Evolutionary conservation across 176 grass and related monocot genomes (phyloP).

Genomic region (Lolium perenne): DNA sequence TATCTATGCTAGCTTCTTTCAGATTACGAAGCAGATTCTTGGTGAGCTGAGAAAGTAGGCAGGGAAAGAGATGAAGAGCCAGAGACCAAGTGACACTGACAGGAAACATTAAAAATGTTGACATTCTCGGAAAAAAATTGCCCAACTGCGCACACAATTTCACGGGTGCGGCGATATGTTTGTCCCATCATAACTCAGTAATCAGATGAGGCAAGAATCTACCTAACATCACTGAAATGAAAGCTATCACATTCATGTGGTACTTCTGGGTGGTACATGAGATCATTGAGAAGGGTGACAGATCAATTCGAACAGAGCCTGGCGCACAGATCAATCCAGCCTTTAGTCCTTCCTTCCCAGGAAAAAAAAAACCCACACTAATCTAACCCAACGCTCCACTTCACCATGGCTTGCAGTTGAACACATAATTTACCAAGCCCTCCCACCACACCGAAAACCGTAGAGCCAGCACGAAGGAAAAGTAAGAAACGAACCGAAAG

Average conservation of each 20-base stretch:
- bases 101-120: neutral
- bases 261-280: neutral
- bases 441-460: neutral
- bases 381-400: conserved; percentile 20
- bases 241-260: neutral
- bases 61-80: neutral
- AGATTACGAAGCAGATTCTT: neutral
- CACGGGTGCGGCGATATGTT: neutral
- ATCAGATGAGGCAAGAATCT: conserved; percentile 28
- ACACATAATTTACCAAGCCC: too few relatives aligned
- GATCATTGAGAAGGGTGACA: neutral
- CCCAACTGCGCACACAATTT: neutral
- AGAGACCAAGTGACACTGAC: neutral
- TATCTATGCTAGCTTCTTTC: neutral
- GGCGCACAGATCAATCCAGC: neutral
- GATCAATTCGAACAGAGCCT: conserved; percentile 27
- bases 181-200: neutral
- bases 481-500: conserved; percentile 44
- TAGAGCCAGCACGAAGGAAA: conserved; percentile 10
- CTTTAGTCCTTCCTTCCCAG: too few relatives aligned
- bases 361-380: neutral
- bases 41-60: neutral
- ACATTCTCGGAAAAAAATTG: too few relatives aligned
- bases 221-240: neutral
- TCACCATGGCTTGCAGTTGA: neutral